phyloP scores from a whole-genome alignment of 176 grass and related monocot genomes.

The Zea mays region DNA sequence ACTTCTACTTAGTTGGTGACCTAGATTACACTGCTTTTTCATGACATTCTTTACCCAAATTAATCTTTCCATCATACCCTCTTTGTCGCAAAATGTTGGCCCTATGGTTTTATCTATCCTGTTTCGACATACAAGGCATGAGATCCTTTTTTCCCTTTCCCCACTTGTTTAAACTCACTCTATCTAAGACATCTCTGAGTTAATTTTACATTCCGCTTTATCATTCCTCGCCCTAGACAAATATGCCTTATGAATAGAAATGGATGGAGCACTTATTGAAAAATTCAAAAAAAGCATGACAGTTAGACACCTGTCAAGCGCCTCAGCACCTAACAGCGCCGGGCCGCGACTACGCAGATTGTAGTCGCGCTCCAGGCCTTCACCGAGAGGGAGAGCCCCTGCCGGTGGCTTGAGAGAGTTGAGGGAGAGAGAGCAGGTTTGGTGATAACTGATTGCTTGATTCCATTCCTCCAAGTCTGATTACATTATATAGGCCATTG shows the following conservation, averaged over 20 bases:
- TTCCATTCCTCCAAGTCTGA: no score
- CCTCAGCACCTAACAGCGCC: no score
- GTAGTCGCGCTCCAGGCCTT: no score
- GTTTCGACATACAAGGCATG: neutral
- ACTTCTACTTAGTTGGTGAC: neutral
- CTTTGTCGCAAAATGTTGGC: neutral
- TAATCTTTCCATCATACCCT: neutral
- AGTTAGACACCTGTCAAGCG: no score
- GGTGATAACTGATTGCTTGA: no score
- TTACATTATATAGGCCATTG: no score
- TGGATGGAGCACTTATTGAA: neutral
- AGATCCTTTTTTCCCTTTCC: neutral
- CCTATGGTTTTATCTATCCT: neutral
- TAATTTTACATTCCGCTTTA: neutral
- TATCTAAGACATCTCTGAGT: neutral
- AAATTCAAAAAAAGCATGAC: neutral
- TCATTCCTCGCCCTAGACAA: neutral
- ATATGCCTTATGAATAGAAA: slow-evolving; percentile 11
- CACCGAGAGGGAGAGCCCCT: no score
- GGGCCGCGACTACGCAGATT: no score
- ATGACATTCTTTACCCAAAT: slow-evolving; percentile 1
- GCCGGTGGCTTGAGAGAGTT: no score
- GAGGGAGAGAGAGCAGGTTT: no score
- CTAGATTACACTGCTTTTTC: neutral
- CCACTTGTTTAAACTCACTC: neutral